Evolutionary conservation across 495 filamentous ascomycete genomes (phyloP).

Genomic region (Schizothecium vesticola): DNA sequence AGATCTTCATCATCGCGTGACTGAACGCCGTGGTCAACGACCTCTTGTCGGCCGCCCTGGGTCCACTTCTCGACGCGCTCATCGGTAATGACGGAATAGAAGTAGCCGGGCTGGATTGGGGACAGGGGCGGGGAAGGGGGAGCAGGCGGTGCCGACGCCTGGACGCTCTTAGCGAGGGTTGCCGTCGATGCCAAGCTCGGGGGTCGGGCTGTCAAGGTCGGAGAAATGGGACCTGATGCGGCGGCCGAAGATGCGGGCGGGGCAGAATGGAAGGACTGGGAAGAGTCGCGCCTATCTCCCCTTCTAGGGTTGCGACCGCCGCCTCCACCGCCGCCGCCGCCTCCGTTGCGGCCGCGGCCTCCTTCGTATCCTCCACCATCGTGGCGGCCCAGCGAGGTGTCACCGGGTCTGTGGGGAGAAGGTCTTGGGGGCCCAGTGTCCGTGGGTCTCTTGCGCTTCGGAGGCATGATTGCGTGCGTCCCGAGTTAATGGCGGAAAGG

Average conservation of each 20-base stretch:
- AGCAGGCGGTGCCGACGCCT: slow-evolving; percentile 12
- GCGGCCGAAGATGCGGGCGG: slow-evolving; percentile 9
- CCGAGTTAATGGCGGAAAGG: slow-evolving; percentile 6
- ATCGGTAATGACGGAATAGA: slow-evolving; percentile 47
- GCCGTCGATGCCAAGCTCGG: slow-evolving; percentile 41
- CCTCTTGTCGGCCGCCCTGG: slow-evolving; percentile 45
- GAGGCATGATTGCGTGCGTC: slow-evolving; percentile 38
- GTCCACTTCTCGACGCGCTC: slow-evolving; percentile 42
- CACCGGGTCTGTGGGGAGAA: slow-evolving; percentile 48
- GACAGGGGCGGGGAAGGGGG: slow-evolving; percentile 13
- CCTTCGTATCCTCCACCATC: slow-evolving; percentile 41
- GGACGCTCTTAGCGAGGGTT: slow-evolving; percentile 16
- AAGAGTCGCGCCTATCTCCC: slow-evolving; percentile 43
- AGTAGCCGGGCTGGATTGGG: slow-evolving; percentile 36
- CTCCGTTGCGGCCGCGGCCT: slow-evolving; percentile 15
- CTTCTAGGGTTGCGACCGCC: slow-evolving; percentile 35
- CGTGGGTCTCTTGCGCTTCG: slow-evolving; percentile 49
- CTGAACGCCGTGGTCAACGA: slow-evolving; percentile 46
- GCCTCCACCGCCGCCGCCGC: slow-evolving; percentile 33
- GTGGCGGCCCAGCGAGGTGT: slow-evolving; percentile 45
- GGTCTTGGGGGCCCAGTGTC: slow-evolving; percentile 43
- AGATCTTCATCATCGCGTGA: slow-evolving; percentile 61
- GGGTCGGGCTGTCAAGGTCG: slow-evolving; percentile 33
- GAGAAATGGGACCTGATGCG: slow-evolving; percentile 31
- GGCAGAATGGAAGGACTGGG: slow-evolving; percentile 23